Percentiles rank a stretch among this genome's conserved stretches.
These are phyloP conservation scores for Mycogone perniciosa DNA, from an alignment of 2,329 filamentous ascomycete genomes.

Conservation along the genomic window DNA sequence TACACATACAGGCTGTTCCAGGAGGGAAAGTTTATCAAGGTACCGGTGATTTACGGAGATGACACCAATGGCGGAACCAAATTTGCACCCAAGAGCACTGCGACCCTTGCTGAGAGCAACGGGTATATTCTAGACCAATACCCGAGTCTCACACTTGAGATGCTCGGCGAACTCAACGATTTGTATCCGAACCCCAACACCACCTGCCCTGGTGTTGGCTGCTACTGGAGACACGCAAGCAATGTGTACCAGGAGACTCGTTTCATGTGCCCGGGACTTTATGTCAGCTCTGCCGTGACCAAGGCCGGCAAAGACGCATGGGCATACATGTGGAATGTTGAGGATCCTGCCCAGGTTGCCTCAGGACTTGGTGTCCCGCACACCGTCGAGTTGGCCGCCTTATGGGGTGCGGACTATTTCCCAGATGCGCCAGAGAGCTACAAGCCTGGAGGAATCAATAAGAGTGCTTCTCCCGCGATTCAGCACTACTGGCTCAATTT, in stretches of 20 bases:
- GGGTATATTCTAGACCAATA: constrained; percentile 29
- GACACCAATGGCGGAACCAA: constrained; percentile 34
- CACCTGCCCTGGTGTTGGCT: constrained; percentile 26
- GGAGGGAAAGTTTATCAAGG: constrained; percentile 44
- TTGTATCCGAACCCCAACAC: constrained; percentile 31
- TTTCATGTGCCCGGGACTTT: constrained; percentile 31
- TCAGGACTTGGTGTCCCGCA: constrained; percentile 60
- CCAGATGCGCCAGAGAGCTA: constrained; percentile 52
- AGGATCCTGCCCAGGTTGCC: constrained; percentile 47
- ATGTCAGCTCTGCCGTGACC: constrained; percentile 24
- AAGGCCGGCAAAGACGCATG: constrained; percentile 41
- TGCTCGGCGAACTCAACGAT: constrained; percentile 26
- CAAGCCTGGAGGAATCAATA: constrained; percentile 44
- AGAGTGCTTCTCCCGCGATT: constrained; percentile 50
- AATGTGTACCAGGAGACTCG: constrained; percentile 31
- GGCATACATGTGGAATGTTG: constrained; percentile 65
- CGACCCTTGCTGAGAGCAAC: constrained; percentile 28
- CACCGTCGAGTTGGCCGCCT: constrained; percentile 57
- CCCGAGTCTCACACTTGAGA: constrained; percentile 25
- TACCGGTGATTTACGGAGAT: constrained; percentile 45
- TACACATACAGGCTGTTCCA: constrained; percentile 43
- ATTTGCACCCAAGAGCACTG: constrained; percentile 26
- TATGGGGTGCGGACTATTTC: constrained; percentile 57
- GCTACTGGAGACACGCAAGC: constrained; percentile 32
- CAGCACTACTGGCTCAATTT: constrained; percentile 73